A percentile compares a stretch with the other conserved stretches of the same genome.
Conservation (phyloP, 2,329 filamentous ascomycete genomes). For the Aureobasidium zeae region DNA sequence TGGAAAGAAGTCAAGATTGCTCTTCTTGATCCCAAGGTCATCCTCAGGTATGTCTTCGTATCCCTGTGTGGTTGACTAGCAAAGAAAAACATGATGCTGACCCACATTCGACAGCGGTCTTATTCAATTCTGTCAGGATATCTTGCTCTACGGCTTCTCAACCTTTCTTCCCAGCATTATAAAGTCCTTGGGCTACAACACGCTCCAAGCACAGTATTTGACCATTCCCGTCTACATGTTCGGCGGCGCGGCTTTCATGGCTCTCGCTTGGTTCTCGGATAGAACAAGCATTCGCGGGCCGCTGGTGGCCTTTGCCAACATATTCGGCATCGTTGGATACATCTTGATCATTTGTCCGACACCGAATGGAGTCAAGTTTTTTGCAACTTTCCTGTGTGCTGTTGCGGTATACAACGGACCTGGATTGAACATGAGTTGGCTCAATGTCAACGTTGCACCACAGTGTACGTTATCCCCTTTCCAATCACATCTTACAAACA, state of each 20-base stretch:
- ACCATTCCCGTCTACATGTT: constrained; percentile 50
- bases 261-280: constrained; percentile 41
- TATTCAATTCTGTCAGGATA: constrained; percentile 46
- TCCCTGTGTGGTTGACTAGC: no score
- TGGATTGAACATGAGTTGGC: constrained; percentile 40
- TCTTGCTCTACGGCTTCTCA: constrained; percentile 48
- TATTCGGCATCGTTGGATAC: constrained; percentile 21
- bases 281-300: constrained; percentile 23
- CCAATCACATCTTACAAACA: not conserved
- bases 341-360: constrained; percentile 19
- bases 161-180: constrained; percentile 51
- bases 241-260: constrained; percentile 39
- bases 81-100: not conserved
- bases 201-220: constrained; percentile 44
- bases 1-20: constrained; percentile 43
- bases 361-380: constrained; percentile 21
- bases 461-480: constrained; percentile 26
- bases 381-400: constrained; percentile 23
- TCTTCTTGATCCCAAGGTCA: constrained; percentile 43
- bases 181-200: constrained; percentile 42
- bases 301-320: constrained; percentile 19
- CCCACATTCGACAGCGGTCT: constrained; percentile 21
- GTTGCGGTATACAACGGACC: constrained; percentile 25
- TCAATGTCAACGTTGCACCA: constrained; percentile 40
- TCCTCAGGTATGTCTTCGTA: constrained; percentile 32